phyloP scores from a whole-genome alignment of 495 filamentous ascomycete genomes.

The Bryoglossum gracile region DNA sequence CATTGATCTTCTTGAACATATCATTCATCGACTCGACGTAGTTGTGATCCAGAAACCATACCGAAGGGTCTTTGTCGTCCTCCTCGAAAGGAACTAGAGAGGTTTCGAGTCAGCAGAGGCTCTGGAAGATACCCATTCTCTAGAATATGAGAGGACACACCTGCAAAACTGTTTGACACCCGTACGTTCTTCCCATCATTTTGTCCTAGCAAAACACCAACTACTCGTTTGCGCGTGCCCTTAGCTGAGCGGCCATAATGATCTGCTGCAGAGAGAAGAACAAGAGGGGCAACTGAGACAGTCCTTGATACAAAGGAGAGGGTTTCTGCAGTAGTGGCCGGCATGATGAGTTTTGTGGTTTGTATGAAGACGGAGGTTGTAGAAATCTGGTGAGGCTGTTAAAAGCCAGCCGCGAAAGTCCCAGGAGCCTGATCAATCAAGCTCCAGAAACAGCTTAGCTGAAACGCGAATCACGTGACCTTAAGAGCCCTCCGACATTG shows the following conservation, averaged over 20 bases:
- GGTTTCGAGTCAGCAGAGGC: constrained; percentile 1
- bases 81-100: constrained; percentile 90
- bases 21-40: constrained; percentile 99
- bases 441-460: too few relatives aligned
- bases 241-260: constrained; percentile 94
- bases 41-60: constrained; percentile 99
- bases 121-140: constrained; percentile 1
- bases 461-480: too few relatives aligned
- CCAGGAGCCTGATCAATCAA: too few relatives aligned
- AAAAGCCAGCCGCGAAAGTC: too few relatives aligned
- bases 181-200: constrained; percentile 91
- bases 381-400: too few relatives aligned
- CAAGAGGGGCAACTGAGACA: constrained; percentile 94
- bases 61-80: constrained; percentile 95
- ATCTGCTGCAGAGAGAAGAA: constrained; percentile 96
- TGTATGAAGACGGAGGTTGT: too few relatives aligned
- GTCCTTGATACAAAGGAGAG: constrained; percentile 84
- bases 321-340: constrained; percentile 89
- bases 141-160: constrained; percentile 40
- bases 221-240: constrained; percentile 85
- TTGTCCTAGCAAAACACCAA: constrained; percentile 91
- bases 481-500: too few relatives aligned
- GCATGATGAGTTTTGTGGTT: too few relatives aligned
- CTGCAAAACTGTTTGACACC: constrained; percentile 98
- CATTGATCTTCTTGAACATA: constrained; percentile 99